A percentile compares a stretch with the other conserved stretches of the same genome.
phyloP scores from a whole-genome alignment of 129 eudicot genomes.

The Lonicera japonica region DNA sequence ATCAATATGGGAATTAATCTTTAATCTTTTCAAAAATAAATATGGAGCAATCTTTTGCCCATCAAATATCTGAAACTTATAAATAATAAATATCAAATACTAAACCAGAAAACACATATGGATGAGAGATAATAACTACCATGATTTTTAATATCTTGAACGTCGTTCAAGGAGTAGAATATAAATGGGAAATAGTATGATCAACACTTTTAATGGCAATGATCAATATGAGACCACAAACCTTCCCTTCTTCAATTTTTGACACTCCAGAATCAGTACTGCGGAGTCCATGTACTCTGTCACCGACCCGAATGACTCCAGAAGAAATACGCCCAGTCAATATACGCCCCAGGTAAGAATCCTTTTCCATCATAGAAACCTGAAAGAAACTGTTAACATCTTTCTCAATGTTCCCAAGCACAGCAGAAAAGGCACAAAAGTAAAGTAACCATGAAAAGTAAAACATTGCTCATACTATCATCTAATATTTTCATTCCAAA shows the following conservation, averaged over 20 bases:
- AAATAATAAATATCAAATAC: no score
- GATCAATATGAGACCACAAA: constrained; percentile 23
- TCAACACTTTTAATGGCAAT: background rate
- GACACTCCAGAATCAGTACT: constrained; percentile 54
- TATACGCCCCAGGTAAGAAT: constrained; percentile 77
- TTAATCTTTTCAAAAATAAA: no score
- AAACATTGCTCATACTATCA: no score
- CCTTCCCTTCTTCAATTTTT: constrained; percentile 94
- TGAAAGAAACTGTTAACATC: constrained; percentile 38
- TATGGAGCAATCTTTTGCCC: no score
- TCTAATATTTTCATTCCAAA: no score
- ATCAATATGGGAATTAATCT: no score
- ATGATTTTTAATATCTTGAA: background rate
- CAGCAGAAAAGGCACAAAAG: background rate
- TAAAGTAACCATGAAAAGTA: background rate
- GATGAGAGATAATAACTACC: background rate
- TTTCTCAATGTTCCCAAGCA: constrained; percentile 18
- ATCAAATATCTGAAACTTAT: no score
- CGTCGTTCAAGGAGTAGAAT: background rate
- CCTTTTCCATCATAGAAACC: constrained; percentile 96
- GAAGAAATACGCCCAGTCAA: constrained; percentile 84
- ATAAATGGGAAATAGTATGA: background rate
- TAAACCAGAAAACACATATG: background rate
- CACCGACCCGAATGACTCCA: constrained; percentile 74
- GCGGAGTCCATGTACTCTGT: constrained; percentile 76